Conservation (phyloP, 768 basidiomycete genomes). For the Crepidotus variabilis region DNA sequence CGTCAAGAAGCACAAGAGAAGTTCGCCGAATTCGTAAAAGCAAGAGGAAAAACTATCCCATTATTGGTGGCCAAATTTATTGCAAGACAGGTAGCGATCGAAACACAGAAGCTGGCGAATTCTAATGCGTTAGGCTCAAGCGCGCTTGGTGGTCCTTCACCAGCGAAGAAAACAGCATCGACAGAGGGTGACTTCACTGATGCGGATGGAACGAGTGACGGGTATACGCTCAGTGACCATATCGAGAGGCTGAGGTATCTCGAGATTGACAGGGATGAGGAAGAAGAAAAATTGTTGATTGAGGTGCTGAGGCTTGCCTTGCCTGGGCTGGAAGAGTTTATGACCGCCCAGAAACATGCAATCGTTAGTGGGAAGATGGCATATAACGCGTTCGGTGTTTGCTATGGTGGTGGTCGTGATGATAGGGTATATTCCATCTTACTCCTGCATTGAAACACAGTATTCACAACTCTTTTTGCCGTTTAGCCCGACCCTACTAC, state of each 20-base stretch:
- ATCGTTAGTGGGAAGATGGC: slow-evolving; percentile 64
- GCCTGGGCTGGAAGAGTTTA: slow-evolving; percentile 69
- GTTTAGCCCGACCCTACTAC: slow-evolving; percentile 45
- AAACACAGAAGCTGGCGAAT: slow-evolving; percentile 53
- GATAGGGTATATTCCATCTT: slow-evolving; percentile 49
- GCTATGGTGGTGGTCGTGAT: slow-evolving; percentile 59
- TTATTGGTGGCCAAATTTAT: slow-evolving; percentile 70
- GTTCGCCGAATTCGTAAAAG: slow-evolving; percentile 53
- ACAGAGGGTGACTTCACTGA: slow-evolving; percentile 39
- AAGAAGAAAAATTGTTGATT: slow-evolving; percentile 48
- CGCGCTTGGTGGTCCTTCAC: neutral
- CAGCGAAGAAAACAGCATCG: neutral
- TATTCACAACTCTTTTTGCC: neutral
- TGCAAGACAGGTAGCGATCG: slow-evolving; percentile 64
- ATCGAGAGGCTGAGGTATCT: slow-evolving; percentile 71
- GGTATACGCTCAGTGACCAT: slow-evolving; percentile 70
- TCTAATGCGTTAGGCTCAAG: slow-evolving; percentile 14
- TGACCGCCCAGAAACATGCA: slow-evolving; percentile 60
- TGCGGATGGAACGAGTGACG: slow-evolving; percentile 38
- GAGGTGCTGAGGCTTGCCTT: slow-evolving; percentile 57
- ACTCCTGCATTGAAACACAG: neutral
- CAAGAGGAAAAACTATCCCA: slow-evolving; percentile 38
- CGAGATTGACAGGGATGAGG: slow-evolving; percentile 44
- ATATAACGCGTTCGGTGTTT: slow-evolving; percentile 78
- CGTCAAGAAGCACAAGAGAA: slow-evolving; percentile 59